phyloP scores from a whole-genome alignment of 2,329 filamentous ascomycete species.

The Thelonectria olida region DNA sequence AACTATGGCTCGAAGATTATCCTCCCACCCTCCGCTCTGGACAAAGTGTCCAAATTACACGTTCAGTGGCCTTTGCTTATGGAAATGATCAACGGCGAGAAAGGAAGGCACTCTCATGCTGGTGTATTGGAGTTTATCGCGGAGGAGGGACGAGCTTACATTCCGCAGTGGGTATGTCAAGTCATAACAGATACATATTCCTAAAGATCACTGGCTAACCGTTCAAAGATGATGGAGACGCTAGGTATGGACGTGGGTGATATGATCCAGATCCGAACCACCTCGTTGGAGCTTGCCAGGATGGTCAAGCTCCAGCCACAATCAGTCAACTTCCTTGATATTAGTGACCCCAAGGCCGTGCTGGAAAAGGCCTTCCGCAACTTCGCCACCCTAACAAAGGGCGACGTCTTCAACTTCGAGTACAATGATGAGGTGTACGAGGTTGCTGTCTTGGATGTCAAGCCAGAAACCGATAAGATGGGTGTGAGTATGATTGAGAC shows the following conservation, averaged over 20 bases:
- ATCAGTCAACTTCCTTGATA: constrained; percentile 91
- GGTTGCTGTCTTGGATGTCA: constrained; percentile 92
- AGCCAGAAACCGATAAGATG: constrained; percentile 83
- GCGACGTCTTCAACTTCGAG: constrained; percentile 93
- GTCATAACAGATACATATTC: not conserved
- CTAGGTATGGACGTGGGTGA: constrained; percentile 90
- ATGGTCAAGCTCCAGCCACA: constrained; percentile 98
- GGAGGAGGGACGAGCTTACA: constrained; percentile 94
- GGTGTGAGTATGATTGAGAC: constrained; percentile 96
- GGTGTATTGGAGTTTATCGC: constrained; percentile 98
- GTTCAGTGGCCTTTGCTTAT: constrained; percentile 98
- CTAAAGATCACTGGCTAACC: constrained; percentile 30
- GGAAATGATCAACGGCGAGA: constrained; percentile 90
- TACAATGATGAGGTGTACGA: constrained; percentile 97
- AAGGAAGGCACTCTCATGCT: constrained; percentile 84
- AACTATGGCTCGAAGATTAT: constrained; percentile 99
- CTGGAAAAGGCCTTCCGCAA: constrained; percentile 96
- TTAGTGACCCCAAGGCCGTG: constrained; percentile 96
- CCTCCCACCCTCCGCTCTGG: constrained; percentile 92
- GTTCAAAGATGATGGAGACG: constrained; percentile 86
- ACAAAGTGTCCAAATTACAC: constrained; percentile 95
- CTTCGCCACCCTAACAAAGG: constrained; percentile 92
- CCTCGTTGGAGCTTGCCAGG: constrained; percentile 86
- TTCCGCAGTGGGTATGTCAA: constrained; percentile 85
- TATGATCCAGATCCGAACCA: constrained; percentile 93